A percentile compares a stretch with the other conserved stretches of the same genome.
These are phyloP conservation scores for Suillus luteus DNA, from an alignment of 768 basidiomycete species.

Conservation along the genomic window DNA sequence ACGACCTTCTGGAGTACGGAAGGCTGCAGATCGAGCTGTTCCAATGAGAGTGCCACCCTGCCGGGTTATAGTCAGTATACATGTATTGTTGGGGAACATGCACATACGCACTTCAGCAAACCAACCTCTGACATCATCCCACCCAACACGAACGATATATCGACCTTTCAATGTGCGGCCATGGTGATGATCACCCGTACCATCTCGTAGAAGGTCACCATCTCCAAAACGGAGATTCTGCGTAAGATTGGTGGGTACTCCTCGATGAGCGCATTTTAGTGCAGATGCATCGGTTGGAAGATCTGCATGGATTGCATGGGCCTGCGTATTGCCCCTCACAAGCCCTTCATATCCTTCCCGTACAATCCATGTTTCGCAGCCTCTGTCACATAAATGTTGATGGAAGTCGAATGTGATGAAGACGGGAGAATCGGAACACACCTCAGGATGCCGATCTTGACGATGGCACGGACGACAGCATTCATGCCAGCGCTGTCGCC, in stretches of 20 bases:
- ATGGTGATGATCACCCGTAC: slow-evolving; percentile 69
- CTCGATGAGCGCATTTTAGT: slow-evolving; percentile 17
- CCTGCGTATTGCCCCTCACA: slow-evolving; percentile 81
- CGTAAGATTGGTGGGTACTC: slow-evolving; percentile 45
- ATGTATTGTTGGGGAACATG: not conserved
- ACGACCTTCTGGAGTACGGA: slow-evolving; percentile 87
- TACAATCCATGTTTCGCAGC: slow-evolving; percentile 94
- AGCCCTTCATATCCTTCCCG: slow-evolving; percentile 99
- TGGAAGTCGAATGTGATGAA: slow-evolving; percentile 12
- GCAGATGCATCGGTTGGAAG: slow-evolving; percentile 32
- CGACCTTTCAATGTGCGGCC: slow-evolving; percentile 83
- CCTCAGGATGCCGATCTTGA: slow-evolving; percentile 91
- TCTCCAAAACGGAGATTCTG: slow-evolving; percentile 83
- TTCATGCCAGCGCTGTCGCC: slow-evolving; percentile 99
- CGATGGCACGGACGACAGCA: slow-evolving; percentile 90
- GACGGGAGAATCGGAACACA: slow-evolving; percentile 38
- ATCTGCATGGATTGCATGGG: slow-evolving; percentile 26
- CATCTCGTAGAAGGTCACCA: slow-evolving; percentile 73
- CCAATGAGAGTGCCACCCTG: slow-evolving; percentile 96
- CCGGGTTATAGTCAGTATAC: not conserved
- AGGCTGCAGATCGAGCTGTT: slow-evolving; percentile 83
- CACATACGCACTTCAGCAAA: slow-evolving; percentile 70
- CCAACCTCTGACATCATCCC: slow-evolving; percentile 98
- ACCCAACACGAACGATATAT: slow-evolving; percentile 94
- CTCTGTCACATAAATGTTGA: slow-evolving; percentile 49